phyloP scores from a whole-genome alignment of 2,329 filamentous ascomycete genomes.

The Microcyclospora tardicrescens region DNA sequence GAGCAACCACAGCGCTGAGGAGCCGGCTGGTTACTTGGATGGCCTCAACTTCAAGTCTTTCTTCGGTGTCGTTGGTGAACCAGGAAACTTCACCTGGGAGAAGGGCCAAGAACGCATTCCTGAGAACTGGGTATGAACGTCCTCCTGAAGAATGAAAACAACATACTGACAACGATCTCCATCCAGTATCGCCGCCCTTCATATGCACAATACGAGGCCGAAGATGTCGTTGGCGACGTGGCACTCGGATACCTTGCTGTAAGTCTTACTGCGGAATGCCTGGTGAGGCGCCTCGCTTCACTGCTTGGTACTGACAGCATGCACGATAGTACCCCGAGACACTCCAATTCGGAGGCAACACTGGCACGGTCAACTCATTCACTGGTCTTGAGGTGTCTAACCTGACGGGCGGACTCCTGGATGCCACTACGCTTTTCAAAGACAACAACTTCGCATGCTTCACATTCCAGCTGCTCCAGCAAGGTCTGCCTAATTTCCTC shows the following conservation, averaged over 20 bases:
- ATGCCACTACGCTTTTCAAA: slow-evolving; percentile 10
- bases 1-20: slow-evolving; percentile 11
- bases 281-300: no score
- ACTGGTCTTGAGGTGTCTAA: slow-evolving; percentile 19
- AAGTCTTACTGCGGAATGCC: no score
- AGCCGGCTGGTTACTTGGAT: slow-evolving; percentile 11
- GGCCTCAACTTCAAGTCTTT: slow-evolving; percentile 12
- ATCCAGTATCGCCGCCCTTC: slow-evolving; percentile 11
- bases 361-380: slow-evolving; percentile 20
- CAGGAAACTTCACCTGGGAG: slow-evolving; percentile 8
- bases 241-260: neutral
- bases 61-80: slow-evolving; percentile 8
- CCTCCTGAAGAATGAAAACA: no score
- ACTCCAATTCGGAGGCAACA: slow-evolving; percentile 22
- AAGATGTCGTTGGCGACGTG: slow-evolving; percentile 8
- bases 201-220: slow-evolving; percentile 8
- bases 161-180: no score
- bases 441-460: slow-evolving; percentile 24
- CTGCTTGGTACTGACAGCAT: no score
- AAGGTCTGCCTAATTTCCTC: slow-evolving; percentile 9
- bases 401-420: slow-evolving; percentile 29
- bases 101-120: slow-evolving; percentile 14
- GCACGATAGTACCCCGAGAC: neutral
- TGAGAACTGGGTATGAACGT: no score
- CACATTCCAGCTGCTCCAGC: slow-evolving; percentile 19